Evolutionary conservation across 2,329 filamentous ascomycete genomes (phyloP).

Genomic region (Neofusicoccum sp.): DNA sequence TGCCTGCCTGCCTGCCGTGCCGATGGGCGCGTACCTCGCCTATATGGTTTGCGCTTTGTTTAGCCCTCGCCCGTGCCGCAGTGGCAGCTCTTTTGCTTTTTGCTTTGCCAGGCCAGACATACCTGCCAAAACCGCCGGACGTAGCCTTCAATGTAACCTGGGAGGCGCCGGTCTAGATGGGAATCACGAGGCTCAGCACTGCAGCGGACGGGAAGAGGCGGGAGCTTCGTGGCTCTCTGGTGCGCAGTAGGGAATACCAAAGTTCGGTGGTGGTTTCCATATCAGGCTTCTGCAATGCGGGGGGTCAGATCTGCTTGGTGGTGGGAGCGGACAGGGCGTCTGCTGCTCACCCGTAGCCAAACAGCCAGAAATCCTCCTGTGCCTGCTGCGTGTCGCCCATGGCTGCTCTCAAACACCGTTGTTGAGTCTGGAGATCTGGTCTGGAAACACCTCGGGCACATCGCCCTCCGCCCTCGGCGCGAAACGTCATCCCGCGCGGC

Average conservation of each 20-base stretch:
- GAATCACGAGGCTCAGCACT: not conserved
- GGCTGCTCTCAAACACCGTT: not conserved
- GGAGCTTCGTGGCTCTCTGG: not conserved
- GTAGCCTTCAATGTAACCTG: constrained; percentile 90
- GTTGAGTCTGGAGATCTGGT: not conserved
- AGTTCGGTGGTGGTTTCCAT: constrained; percentile 97
- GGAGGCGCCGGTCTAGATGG: constrained; percentile 74
- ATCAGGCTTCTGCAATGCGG: constrained; percentile 75
- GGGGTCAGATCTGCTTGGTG: not conserved
- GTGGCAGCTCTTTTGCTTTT: not conserved
- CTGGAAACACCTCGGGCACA: not conserved
- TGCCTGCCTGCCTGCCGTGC: not conserved
- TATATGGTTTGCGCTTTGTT: constrained; percentile 19
- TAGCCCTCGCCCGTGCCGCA: not conserved
- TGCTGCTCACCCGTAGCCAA: constrained; percentile 81
- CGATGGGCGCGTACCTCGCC: constrained; percentile 35
- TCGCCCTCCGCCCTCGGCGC: not conserved
- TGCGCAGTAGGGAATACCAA: constrained; percentile 60
- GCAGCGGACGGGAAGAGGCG: not conserved
- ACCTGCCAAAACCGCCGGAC: constrained; percentile 98
- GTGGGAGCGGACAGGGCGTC: constrained; percentile 25
- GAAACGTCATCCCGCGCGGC: constrained; percentile 18
- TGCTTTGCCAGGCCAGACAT: constrained; percentile 38
- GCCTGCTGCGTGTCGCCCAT: constrained; percentile 8
- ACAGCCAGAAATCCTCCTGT: constrained; percentile 83